Base-by-base conservation (phyloP, 495 filamentous ascomycete species). In the Choiromyces venosus region DNA sequence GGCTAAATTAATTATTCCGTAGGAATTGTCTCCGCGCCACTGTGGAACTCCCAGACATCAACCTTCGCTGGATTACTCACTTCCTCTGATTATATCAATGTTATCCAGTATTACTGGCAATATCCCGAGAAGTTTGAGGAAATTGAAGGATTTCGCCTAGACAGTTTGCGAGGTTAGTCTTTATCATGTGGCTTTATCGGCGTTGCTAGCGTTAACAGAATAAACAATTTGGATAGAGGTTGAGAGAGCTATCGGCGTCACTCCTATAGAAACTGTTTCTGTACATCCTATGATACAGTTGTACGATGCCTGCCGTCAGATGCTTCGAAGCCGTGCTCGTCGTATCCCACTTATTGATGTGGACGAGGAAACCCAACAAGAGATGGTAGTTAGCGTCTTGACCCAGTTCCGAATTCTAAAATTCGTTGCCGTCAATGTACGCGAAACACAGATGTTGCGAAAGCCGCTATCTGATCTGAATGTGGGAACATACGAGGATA, bases 91-190 rank as follows among this genome's bases (percentile, higher is more conserved):
- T 99, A 95, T 82, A 92, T 99, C 85, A 99, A 99, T 82, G 91
- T 99, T 71, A 96, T 99, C 69, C 96, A 98, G 83, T 99, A 98
- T 83, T 98, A 98, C 85, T 98, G 95, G 89, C 94, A 98, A 84
- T 96, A 94, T 78, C 96, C 96, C 21, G 92, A 94, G 65, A 90
- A 92, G 18, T 86, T 99, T 70, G 88, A 89, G 71, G 87, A 93
- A 80, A 91, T 98, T 80, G 95, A 98, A 80, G 91, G 97, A 81
- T 98, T 99, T 83, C 92, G 92, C 42, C 85, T 99, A 67, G 93
- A 92, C 84, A 97, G 92, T 80, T 88, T 99, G 68, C 87, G 94
- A 87, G 93, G 94, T 97, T 85, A 69, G 83, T 79, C n/a, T 7
- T 64, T 66, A 44, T 42, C 40, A 19, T 71, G 29, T 39, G 21